Conservation (phyloP, 2,329 filamentous ascomycete species). For the Pyrenophora tritici-repentis region DNA sequence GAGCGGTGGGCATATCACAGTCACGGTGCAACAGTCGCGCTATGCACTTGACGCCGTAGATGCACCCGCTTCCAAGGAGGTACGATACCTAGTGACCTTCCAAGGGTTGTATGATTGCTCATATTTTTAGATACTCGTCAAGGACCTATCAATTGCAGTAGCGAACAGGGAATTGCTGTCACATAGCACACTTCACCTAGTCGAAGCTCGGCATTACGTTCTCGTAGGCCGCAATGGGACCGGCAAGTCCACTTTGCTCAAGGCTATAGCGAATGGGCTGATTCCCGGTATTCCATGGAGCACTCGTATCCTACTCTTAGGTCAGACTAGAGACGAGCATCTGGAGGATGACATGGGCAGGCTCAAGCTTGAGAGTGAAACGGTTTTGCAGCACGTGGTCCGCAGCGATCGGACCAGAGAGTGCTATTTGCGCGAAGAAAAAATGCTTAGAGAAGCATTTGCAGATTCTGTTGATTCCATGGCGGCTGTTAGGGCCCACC, state of each 20-base stretch:
- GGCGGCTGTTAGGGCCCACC: constrained; percentile 64
- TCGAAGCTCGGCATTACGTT: constrained; percentile 75
- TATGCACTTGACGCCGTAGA: constrained; percentile 47
- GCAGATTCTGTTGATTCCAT: constrained; percentile 61
- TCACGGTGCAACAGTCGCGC: constrained; percentile 47
- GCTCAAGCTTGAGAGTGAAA: constrained; percentile 37
- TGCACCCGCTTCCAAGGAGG: constrained; percentile 47
- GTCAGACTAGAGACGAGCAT: constrained; percentile 35
- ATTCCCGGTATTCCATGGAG: constrained; percentile 66
- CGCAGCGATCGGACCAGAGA: constrained; percentile 57
- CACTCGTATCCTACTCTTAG: constrained; percentile 42
- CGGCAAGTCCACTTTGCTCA: constrained; percentile 79
- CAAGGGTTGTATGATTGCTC: background rate
- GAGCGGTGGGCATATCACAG: constrained; percentile 35
- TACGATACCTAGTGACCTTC: constrained; percentile 4
- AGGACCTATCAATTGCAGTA: constrained; percentile 73
- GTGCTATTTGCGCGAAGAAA: constrained; percentile 65
- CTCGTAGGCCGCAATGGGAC: constrained; percentile 80
- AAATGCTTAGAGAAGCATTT: constrained; percentile 64
- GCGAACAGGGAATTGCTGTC: constrained; percentile 67
- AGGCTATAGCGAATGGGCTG: constrained; percentile 76
- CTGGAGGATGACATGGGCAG: constrained; percentile 42
- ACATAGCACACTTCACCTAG: constrained; percentile 71
- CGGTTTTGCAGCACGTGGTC: constrained; percentile 71
- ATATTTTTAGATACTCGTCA: constrained; percentile 54